Evolutionary conservation across 1,284 basidiomycete genomes (phyloP).

Genomic region (Inonotus hispidus): DNA sequence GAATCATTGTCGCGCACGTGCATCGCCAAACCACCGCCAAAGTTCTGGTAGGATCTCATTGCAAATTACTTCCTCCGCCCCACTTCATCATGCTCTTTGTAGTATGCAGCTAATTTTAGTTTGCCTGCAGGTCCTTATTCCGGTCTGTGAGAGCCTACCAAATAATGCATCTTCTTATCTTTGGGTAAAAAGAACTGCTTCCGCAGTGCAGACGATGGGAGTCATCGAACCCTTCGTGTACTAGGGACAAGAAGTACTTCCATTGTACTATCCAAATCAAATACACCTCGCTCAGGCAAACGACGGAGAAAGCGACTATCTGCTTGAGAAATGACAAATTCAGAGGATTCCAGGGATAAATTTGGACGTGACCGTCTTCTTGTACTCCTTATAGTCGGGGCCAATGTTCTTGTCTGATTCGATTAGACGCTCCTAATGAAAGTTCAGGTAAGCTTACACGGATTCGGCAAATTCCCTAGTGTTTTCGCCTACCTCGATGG

Average conservation of each 20-base stretch:
- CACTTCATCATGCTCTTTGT: not conserved
- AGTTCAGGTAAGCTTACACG: not conserved
- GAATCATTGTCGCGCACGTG: too few species aligned
- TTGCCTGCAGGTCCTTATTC: not conserved
- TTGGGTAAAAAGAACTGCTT: not conserved
- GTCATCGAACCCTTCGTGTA: not conserved
- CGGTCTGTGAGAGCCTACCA: not conserved
- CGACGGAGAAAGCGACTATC: not conserved
- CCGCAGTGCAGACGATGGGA: not conserved
- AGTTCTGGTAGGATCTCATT: too few species aligned
- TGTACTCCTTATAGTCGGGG: conserved; percentile 31
- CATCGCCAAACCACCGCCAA: too few species aligned
- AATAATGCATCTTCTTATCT: not conserved
- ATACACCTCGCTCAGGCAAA: not conserved
- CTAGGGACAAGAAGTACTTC: not conserved
- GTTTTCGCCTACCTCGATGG: conserved; percentile 29
- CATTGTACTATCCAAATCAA: not conserved
- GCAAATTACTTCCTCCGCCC: too few species aligned
- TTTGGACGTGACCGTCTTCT: conserved; percentile 27
- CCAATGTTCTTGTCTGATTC: conserved; percentile 27
- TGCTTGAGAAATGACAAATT: not conserved
- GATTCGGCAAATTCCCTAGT: not conserved
- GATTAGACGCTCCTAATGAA: conserved; percentile 27
- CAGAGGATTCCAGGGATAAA: conserved; percentile 34
- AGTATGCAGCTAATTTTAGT: not conserved